phyloP scores from a whole-genome alignment of 306 rosid genomes.

The Glycine latifolia region DNA sequence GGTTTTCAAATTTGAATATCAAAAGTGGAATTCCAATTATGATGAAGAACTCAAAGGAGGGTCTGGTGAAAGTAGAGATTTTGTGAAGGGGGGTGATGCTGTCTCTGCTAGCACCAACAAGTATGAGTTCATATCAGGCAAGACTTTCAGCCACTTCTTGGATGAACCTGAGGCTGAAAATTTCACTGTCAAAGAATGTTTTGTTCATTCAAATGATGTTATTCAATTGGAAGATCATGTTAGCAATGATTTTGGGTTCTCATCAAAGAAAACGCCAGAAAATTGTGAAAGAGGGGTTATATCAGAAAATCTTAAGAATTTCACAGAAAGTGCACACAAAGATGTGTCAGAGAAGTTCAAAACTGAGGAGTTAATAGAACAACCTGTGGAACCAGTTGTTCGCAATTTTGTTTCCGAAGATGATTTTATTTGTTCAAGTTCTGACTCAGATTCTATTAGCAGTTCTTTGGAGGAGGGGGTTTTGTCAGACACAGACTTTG shows the following conservation, averaged over 20 bases:
- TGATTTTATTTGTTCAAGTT: slow-evolving; percentile 54
- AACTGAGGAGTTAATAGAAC: slow-evolving; percentile 6
- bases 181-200: slow-evolving; percentile 56
- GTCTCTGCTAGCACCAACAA: slow-evolving; percentile 47
- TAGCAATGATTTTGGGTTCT: slow-evolving; percentile 33
- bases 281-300: no score
- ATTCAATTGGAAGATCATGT: no score
- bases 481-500: slow-evolving; percentile 63
- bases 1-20: slow-evolving; percentile 80
- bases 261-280: slow-evolving; percentile 40
- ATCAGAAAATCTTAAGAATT: slow-evolving; percentile 14
- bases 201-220: slow-evolving; percentile 37
- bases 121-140: slow-evolving; percentile 57
- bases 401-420: slow-evolving; percentile 51
- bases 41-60: slow-evolving; percentile 55
- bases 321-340: slow-evolving; percentile 10
- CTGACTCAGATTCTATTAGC: slow-evolving; percentile 51
- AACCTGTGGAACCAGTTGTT: slow-evolving; percentile 12
- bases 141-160: slow-evolving; percentile 56
- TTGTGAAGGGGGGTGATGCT: slow-evolving; percentile 37
- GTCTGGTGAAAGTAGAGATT: slow-evolving; percentile 37
- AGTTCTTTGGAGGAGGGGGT: slow-evolving; percentile 53
- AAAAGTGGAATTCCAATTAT: slow-evolving; percentile 47
- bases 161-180: slow-evolving; percentile 62
- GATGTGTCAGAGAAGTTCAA: slow-evolving; percentile 43